These are phyloP conservation scores for Neonectria ditissima DNA, from an alignment of 2,329 filamentous ascomycete species.

Conservation along the genomic window DNA sequence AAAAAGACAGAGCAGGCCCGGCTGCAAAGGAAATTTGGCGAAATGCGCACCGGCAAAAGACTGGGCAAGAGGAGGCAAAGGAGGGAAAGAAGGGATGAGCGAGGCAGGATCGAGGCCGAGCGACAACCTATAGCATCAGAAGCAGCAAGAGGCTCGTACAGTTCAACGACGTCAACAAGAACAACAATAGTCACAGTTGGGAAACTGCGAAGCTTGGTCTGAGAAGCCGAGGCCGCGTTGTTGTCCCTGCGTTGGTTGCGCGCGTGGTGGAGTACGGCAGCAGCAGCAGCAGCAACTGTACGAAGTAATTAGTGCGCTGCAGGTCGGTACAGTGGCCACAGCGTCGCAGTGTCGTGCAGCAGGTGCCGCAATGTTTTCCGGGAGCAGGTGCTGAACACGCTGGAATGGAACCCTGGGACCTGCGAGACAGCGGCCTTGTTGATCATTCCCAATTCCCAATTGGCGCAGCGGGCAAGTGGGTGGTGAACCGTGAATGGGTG, in stretches of 20 bases:
- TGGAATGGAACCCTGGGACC: constrained; percentile 42
- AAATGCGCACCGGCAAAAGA: constrained; percentile 26
- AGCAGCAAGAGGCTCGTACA: not conserved
- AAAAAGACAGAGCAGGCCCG: constrained; percentile 39
- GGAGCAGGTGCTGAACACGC: not conserved
- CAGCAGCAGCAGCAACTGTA: constrained; percentile 27
- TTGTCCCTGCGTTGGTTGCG: constrained; percentile 34
- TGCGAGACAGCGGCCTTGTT: constrained; percentile 39
- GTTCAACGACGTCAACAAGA: constrained; percentile 15
- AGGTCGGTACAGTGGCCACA: constrained; percentile 12
- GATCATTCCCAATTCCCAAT: constrained; percentile 45
- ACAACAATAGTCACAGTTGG: not conserved
- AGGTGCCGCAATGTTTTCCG: not conserved
- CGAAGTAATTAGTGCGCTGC: constrained; percentile 15
- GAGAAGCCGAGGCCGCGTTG: constrained; percentile 32
- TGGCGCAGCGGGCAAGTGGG: constrained; percentile 17
- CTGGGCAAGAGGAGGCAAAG: not conserved
- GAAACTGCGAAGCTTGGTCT: not conserved
- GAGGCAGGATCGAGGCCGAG: not conserved
- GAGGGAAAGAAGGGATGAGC: not conserved
- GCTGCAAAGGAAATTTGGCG: constrained; percentile 40
- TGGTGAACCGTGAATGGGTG: not conserved
- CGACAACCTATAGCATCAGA: not conserved
- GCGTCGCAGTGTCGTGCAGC: constrained; percentile 6
- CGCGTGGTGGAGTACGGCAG: constrained; percentile 16